Percentiles rank a stretch among this genome's conserved stretches.
phyloP scores from a whole-genome alignment of 169 alveolate genomes.

The Cryptosporidium meleagridis region DNA sequence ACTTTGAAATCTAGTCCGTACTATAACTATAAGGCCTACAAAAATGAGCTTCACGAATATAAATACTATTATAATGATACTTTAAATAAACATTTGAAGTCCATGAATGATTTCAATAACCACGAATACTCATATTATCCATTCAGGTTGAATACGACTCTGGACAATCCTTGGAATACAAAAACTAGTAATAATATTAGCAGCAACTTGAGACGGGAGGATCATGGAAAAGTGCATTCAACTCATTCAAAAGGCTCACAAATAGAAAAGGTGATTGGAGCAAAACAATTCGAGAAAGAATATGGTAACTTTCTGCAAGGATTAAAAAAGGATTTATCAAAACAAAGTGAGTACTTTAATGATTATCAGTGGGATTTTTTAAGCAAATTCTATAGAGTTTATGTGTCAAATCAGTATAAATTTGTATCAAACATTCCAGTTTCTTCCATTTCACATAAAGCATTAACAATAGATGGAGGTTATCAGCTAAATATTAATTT shows the following conservation, averaged over 20 bases:
- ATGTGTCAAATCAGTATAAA: constrained; percentile 13
- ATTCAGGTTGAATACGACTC: constrained; percentile 20
- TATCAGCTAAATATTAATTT: constrained; percentile 10
- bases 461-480: constrained; percentile 31
- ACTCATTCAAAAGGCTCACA: not conserved
- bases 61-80: constrained; percentile 12
- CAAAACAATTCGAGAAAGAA: not conserved
- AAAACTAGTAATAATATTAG: not conserved
- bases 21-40: constrained; percentile 1
- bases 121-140: constrained; percentile 27
- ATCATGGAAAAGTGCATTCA: not conserved
- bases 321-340: not conserved
- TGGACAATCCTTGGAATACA: constrained; percentile 22
- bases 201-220: not conserved
- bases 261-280: not conserved
- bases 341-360: constrained; percentile 33
- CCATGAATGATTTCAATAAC: constrained; percentile 11
- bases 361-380: constrained; percentile 57
- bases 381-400: constrained; percentile 19
- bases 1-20: not conserved
- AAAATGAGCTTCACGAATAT: not conserved
- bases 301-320: not conserved
- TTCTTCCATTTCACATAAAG: constrained; percentile 53
- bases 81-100: constrained; percentile 4
- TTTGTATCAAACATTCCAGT: constrained; percentile 58